phyloP scores from a whole-genome alignment of 306 rosid genomes.

The Abrus precatorius region DNA sequence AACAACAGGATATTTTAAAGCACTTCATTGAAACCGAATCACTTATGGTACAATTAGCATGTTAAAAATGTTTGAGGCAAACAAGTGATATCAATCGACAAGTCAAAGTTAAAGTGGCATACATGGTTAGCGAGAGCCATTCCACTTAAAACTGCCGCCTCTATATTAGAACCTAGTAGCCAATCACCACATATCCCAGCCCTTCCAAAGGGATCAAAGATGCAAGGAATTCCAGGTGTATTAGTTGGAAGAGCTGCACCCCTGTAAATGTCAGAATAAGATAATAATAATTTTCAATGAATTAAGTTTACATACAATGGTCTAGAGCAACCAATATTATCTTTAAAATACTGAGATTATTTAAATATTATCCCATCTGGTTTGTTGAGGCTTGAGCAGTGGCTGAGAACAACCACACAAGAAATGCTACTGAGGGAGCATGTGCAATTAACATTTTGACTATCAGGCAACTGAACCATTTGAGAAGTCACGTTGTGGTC shows the following conservation, averaged over 20 bases:
- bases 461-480: background rate
- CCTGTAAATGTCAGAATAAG: constrained; percentile 62
- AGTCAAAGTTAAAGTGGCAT: constrained; percentile 40
- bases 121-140: constrained; percentile 86
- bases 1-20: background rate
- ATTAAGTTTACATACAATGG: background rate
- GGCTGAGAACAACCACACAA: constrained; percentile 16
- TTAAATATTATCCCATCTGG: background rate
- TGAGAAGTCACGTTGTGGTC: constrained; percentile 1
- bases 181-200: constrained; percentile 97
- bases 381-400: constrained; percentile 26
- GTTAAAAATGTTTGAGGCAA: background rate
- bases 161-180: constrained; percentile 91
- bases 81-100: constrained; percentile 11
- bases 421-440: constrained; percentile 22
- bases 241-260: constrained; percentile 96
- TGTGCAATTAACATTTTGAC: constrained; percentile 10
- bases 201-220: constrained; percentile 89
- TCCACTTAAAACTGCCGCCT: constrained; percentile 91
- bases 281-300: constrained; percentile 10
- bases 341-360: background rate
- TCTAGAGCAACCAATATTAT: background rate
- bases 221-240: constrained; percentile 82
- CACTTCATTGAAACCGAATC: constrained; percentile 37
- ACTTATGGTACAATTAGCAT: background rate